Percentiles rank a stretch among this genome's conserved stretches.
These are phyloP conservation scores for Pseudopithomyces chartarum DNA, from an alignment of 2,329 filamentous ascomycete genomes.

Conservation along the genomic window DNA sequence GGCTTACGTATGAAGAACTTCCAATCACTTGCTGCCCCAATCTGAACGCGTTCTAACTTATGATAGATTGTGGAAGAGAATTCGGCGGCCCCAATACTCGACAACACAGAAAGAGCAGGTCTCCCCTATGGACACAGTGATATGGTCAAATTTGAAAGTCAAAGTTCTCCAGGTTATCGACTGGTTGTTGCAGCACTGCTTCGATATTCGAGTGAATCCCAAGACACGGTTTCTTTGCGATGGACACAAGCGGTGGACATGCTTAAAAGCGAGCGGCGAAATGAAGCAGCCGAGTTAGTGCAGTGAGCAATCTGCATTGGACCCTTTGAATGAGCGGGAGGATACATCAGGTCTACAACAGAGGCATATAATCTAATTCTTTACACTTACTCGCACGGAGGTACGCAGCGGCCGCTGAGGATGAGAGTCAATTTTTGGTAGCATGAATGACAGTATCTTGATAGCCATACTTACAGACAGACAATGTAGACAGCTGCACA, in stretches of 20 bases:
- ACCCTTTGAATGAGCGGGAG: not conserved
- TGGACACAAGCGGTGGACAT: slow-evolving; percentile 19
- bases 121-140: slow-evolving; percentile 37
- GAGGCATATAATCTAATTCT: not conserved
- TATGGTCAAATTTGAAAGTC: slow-evolving; percentile 37
- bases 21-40: not conserved
- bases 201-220: slow-evolving; percentile 23
- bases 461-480: too few species aligned
- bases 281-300: slow-evolving; percentile 18
- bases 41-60: not conserved
- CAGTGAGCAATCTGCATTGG: not conserved
- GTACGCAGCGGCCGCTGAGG: too few species aligned
- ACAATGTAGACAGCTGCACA: too few species aligned
- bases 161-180: slow-evolving; percentile 28
- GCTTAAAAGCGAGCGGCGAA: slow-evolving; percentile 14
- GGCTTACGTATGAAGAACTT: slow-evolving; percentile 27
- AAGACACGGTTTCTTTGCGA: slow-evolving; percentile 10
- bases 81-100: slow-evolving; percentile 30
- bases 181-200: slow-evolving; percentile 29
- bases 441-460: too few species aligned
- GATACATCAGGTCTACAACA: not conserved
- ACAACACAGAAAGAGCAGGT: slow-evolving; percentile 43
- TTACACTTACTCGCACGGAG: not conserved
- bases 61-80: slow-evolving; percentile 33
- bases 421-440: too few species aligned